Evolutionary conservation across 176 grass and related monocot genomes (phyloP).

Genomic region (Bonia amplexicaulis): DNA sequence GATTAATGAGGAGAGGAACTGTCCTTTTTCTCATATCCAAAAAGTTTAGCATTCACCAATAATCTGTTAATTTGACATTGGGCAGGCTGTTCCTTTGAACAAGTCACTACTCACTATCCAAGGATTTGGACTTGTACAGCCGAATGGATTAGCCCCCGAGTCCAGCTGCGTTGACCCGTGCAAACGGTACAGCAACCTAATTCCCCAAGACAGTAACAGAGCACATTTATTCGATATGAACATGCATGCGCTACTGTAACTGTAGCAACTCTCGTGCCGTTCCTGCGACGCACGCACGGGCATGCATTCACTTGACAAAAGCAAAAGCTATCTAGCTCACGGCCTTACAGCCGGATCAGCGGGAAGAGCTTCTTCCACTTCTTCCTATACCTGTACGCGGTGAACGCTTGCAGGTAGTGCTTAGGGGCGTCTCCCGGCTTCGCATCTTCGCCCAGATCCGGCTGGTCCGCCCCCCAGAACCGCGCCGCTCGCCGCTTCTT

Average conservation of each 20-base stretch:
- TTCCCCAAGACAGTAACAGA: background rate
- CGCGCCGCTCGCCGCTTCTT: constrained; percentile 66
- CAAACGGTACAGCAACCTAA: background rate
- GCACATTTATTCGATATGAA: constrained; percentile 32
- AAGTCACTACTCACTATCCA: background rate
- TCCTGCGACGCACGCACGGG: background rate
- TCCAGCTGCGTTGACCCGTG: background rate
- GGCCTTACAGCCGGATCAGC: constrained; percentile 32
- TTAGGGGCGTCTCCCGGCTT: constrained; percentile 24
- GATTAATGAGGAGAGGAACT: background rate
- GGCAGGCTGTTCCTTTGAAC: background rate
- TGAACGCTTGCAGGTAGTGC: constrained; percentile 50
- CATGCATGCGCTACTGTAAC: constrained; percentile 12
- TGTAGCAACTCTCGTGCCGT: background rate
- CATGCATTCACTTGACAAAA: background rate
- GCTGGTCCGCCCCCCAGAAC: constrained; percentile 46
- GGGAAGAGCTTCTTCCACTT: constrained; percentile 93
- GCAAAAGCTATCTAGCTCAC: background rate
- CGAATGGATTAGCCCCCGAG: background rate
- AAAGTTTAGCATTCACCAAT: background rate
- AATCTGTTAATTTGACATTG: background rate
- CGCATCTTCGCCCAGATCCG: constrained; percentile 5
- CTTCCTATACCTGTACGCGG: constrained; percentile 45
- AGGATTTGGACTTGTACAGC: background rate
- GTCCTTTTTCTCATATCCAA: background rate